phyloP scores from a whole-genome alignment of 2,329 filamentous ascomycete genomes.

The Colletotrichum incanum region DNA sequence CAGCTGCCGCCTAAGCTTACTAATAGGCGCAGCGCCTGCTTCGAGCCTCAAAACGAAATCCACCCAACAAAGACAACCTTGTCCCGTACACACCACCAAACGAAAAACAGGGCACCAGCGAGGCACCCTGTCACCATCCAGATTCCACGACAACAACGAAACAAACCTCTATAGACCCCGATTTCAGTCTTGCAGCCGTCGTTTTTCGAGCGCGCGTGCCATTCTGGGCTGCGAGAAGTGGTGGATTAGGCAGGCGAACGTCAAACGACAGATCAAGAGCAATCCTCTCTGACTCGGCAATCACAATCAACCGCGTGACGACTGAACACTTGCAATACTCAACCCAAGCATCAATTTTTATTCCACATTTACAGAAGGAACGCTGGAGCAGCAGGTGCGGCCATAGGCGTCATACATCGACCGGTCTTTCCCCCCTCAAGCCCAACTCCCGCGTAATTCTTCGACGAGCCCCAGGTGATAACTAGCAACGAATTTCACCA shows the following conservation, averaged over 20 bases:
- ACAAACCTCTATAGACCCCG: neutral
- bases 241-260: conserved; percentile 34
- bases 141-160: conserved; percentile 9
- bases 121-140: conserved; percentile 26
- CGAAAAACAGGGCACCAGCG: conserved; percentile 46
- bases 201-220: conserved; percentile 19
- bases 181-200: conserved; percentile 2
- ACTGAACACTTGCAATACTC: conserved; percentile 2
- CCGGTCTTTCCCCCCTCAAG: neutral
- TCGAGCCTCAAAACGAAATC: conserved; percentile 48
- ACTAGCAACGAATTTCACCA: conserved; percentile 51
- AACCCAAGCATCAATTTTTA: neutral
- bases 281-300: conserved; percentile 4
- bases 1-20: conserved; percentile 39
- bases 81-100: conserved; percentile 55
- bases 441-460: neutral
- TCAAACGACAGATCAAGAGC: conserved; percentile 1
- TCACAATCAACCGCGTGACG: conserved; percentile 8
- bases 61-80: conserved; percentile 54
- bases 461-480: conserved; percentile 2
- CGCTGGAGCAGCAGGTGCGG: neutral
- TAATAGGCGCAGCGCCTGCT: conserved; percentile 44
- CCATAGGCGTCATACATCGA: neutral
- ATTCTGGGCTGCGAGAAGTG: conserved; percentile 35
- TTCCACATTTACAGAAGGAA: neutral